Conservation (phyloP, 176 grass and related monocot genomes). For the Carex cristatella region DNA sequence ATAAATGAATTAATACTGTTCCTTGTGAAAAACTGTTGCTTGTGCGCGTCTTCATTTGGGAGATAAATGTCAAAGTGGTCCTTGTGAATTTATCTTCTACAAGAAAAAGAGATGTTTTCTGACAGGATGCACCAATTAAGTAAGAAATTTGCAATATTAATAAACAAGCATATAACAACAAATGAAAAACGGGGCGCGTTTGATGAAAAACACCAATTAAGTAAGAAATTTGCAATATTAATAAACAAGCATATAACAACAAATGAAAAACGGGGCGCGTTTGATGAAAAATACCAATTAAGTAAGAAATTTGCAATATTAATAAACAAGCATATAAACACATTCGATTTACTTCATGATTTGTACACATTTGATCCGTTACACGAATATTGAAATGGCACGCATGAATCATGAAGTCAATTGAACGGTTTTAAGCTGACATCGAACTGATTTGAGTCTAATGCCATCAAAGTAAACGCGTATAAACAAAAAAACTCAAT, state of each 20-base stretch:
- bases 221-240: not conserved
- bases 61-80: not conserved
- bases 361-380: too few relatives aligned
- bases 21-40: not conserved
- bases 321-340: too few relatives aligned
- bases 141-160: not conserved
- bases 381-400: too few relatives aligned
- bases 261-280: too few relatives aligned
- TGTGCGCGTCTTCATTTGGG: not conserved
- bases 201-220: not conserved
- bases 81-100: not conserved
- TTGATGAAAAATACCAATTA: not conserved
- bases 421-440: too few relatives aligned
- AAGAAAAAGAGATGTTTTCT: not conserved
- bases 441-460: too few relatives aligned
- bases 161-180: too few relatives aligned
- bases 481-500: not conserved
- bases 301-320: not conserved
- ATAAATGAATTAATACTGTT: not conserved
- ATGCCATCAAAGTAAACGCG: too few relatives aligned
- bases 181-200: too few relatives aligned
- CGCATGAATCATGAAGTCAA: too few relatives aligned
- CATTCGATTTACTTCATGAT: too few relatives aligned
- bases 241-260: too few relatives aligned
- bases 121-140: not conserved